Evolutionary conservation across 208 protist species (phyloP).

Genomic region (Wallacemonas sp.): DNA sequence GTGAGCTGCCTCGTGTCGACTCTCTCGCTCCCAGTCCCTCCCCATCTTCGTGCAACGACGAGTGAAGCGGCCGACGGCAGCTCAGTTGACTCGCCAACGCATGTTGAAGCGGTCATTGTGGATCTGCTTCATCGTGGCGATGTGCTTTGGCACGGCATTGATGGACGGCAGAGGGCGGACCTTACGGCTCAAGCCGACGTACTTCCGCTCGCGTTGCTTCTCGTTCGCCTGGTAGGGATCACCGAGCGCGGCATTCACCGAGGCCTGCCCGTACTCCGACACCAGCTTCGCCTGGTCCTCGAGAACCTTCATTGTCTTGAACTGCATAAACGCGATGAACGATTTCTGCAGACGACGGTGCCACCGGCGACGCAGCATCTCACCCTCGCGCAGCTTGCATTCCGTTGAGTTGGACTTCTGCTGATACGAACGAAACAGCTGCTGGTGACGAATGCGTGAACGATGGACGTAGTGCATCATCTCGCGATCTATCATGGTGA

Average conservation of each 20-base stretch:
- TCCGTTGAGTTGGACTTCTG: slow-evolving; percentile 87
- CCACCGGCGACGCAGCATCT: slow-evolving; percentile 85
- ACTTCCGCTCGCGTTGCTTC: slow-evolving; percentile 39
- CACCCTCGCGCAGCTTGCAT: slow-evolving; percentile 81
- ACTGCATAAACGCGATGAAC: slow-evolving; percentile 91
- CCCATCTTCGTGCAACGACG: not conserved
- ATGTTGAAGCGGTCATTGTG: slow-evolving; percentile 92
- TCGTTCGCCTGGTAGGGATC: slow-evolving; percentile 38
- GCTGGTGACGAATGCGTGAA: slow-evolving; percentile 78
- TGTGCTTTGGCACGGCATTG: slow-evolving; percentile 80
- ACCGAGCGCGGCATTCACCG: slow-evolving; percentile 82
- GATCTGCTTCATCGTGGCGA: slow-evolving; percentile 91
- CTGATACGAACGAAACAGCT: slow-evolving; percentile 89
- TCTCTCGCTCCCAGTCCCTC: not conserved
- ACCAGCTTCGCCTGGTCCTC: slow-evolving; percentile 87
- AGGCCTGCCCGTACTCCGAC: slow-evolving; percentile 80
- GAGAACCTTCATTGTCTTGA: slow-evolving; percentile 89
- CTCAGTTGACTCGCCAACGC: slow-evolving; percentile 86
- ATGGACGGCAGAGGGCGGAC: slow-evolving; percentile 67
- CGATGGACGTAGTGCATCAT: slow-evolving; percentile 91
- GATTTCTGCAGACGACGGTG: slow-evolving; percentile 82
- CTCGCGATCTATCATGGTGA: slow-evolving; percentile 75
- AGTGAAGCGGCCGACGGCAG: not conserved
- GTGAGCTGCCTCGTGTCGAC: too few species aligned
- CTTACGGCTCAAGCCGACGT: slow-evolving; percentile 43